phyloP scores from a whole-genome alignment of 495 filamentous ascomycete genomes.

The Jackrogersella minutella region DNA sequence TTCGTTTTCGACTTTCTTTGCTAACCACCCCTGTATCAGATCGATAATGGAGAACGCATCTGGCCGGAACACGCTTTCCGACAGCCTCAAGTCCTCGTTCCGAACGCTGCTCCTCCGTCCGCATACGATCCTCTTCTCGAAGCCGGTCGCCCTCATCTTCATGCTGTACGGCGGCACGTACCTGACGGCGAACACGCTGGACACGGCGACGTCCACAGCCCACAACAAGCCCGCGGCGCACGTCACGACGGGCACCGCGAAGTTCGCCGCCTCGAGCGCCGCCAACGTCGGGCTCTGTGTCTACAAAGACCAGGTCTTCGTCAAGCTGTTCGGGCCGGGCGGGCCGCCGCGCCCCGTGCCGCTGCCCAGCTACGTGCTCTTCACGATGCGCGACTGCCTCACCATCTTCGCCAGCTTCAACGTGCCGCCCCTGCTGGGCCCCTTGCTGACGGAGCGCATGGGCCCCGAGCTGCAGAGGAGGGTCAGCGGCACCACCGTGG shows the following conservation, averaged over 20 bases:
- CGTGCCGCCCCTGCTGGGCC: conserved; percentile 79
- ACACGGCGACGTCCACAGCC: conserved; percentile 77
- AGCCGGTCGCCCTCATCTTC: conserved; percentile 87
- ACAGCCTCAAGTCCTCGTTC: conserved; percentile 71
- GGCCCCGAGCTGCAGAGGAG: conserved; percentile 55
- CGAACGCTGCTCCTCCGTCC: conserved; percentile 71
- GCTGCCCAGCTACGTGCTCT: conserved; percentile 74
- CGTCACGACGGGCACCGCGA: conserved; percentile 76
- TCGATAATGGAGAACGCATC: conserved; percentile 96
- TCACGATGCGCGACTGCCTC: conserved; percentile 83
- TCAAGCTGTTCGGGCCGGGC: conserved; percentile 77
- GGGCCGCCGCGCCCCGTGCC: conserved; percentile 62
- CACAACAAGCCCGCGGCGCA: conserved; percentile 60
- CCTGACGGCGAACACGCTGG: conserved; percentile 85
- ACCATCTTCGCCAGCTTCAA: conserved; percentile 97
- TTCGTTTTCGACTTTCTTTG: background rate
- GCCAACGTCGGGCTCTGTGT: conserved; percentile 92
- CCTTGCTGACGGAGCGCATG: conserved; percentile 62
- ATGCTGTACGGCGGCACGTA: conserved; percentile 91
- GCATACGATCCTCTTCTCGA: conserved; percentile 73
- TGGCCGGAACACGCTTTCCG: conserved; percentile 73
- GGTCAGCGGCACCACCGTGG: conserved; percentile 62
- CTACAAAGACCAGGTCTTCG: conserved; percentile 91
- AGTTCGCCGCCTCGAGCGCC: conserved; percentile 83
- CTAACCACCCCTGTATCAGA: conserved; percentile 54